phyloP scores from a whole-genome alignment of 257 asterid species.

The Solanum okadae region DNA sequence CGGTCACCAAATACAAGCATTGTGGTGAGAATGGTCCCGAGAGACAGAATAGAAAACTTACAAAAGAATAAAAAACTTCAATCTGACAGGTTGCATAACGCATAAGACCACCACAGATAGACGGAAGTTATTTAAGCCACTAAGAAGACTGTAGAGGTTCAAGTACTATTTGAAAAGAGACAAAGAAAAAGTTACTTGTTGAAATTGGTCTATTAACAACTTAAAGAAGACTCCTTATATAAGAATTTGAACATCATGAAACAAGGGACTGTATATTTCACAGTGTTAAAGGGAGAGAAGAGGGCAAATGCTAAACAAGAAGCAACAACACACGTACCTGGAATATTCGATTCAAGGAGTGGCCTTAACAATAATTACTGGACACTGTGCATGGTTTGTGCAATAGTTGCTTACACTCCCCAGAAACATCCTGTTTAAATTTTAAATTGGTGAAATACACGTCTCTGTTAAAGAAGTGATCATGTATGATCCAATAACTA shows the following conservation, averaged over 20 bases:
- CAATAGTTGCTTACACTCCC: slow-evolving; percentile 48
- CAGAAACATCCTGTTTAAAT: slow-evolving; percentile 36
- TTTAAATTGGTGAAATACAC: background rate
- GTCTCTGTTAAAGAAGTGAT: background rate
- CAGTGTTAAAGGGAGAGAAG: background rate
- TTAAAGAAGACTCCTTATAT: background rate
- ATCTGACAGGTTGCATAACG: background rate
- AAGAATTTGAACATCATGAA: background rate
- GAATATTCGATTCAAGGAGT: background rate
- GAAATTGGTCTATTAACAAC: background rate
- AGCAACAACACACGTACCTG: background rate
- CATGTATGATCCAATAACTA: background rate
- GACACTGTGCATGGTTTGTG: slow-evolving; percentile 38
- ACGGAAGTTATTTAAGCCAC: background rate
- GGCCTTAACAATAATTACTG: slow-evolving; percentile 34
- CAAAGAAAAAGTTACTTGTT: background rate
- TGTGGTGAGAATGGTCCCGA: background rate
- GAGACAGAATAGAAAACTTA: background rate
- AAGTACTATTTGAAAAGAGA: background rate
- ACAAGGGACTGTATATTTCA: background rate
- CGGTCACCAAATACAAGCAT: background rate
- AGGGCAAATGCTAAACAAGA: background rate
- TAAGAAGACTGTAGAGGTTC: background rate
- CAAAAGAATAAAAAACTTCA: background rate
- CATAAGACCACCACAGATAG: background rate